Evolutionary conservation across 495 filamentous ascomycete genomes (phyloP), one percentile per base, ranked within the genome.

Genomic region (Penicillium waksmanii): DNA sequence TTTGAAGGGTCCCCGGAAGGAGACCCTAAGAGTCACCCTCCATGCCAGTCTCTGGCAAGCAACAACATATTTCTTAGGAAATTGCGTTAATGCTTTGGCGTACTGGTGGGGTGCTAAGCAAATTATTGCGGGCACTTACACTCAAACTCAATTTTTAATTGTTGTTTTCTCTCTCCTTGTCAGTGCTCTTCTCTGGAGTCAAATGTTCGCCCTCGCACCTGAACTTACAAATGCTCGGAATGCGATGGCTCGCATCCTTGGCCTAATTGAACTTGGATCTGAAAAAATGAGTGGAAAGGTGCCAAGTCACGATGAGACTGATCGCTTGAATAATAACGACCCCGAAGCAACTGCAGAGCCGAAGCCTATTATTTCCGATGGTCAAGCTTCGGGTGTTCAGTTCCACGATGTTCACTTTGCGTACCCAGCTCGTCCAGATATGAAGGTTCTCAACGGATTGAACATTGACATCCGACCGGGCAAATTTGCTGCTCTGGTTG

Each of bases 61-160:
- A 4, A 73, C 83, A 19, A 79, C 81, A 15, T 81, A 84, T 52
- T 81, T 78, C 64, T 63, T 82, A 10, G 76, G 79, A 17, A 76
- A 83, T 56, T 69, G 82, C 11, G 78, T 88, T 13, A 85, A 87
- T 60, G 86, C 85, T 0, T 70, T 90, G 17, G 86, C 86, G 5
- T 89, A 88, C 65, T 89, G 85, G 83, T 90, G 87, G 81, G 87
- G 87, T n/a, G 75, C 84, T 2, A 83, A 81, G 49, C 81, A 85
- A 51, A 83, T 89, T 21, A 73, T 82, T 33, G 68, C 72, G 27
- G 85, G 86, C 12, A 68, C 76, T 38, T 88, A 88, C 51, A 79
- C 78, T 0, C 80, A 79, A 23, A 77, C 80, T 2, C 79, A 89
- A 55, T 89, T 89, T 70, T 80, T 88, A 60, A 87, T 87, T 60